Percentiles rank a stretch among this genome's conserved stretches.
phyloP scores from a whole-genome alignment of 2,329 filamentous ascomycete species.

The Aspergillus sp. region DNA sequence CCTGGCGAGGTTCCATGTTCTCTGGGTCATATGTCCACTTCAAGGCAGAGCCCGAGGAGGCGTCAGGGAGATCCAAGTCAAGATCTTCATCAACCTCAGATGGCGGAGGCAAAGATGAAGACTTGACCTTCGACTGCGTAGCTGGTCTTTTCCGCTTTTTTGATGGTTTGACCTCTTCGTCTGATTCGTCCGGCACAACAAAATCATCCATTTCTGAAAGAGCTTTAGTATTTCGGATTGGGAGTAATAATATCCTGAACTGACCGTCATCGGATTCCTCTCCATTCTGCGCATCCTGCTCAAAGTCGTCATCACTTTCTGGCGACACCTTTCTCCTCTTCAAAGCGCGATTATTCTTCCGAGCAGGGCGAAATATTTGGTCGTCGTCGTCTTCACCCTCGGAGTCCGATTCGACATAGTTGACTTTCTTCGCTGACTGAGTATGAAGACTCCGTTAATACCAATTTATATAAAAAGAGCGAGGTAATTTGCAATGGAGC shows the following conservation, averaged over 20 bases:
- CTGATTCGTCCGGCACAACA: constrained; percentile 81
- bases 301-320: constrained; percentile 69
- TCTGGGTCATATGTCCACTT: constrained; percentile 78
- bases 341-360: constrained; percentile 45
- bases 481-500: background rate
- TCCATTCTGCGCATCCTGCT: constrained; percentile 55
- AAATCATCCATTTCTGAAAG: constrained; percentile 78
- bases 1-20: constrained; percentile 52
- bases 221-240: constrained; percentile 1
- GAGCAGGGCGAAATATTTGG: constrained; percentile 63
- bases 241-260: background rate
- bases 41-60: constrained; percentile 67
- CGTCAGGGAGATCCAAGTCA: constrained; percentile 55
- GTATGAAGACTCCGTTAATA: background rate
- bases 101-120: constrained; percentile 45
- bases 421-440: constrained; percentile 59
- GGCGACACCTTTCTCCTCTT: constrained; percentile 65
- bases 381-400: constrained; percentile 70
- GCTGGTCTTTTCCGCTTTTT: constrained; percentile 71
- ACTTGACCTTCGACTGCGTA: constrained; percentile 43
- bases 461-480: too few relatives aligned
- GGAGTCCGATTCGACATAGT: constrained; percentile 85
- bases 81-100: constrained; percentile 54
- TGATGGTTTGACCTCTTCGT: constrained; percentile 61
- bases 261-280: constrained; percentile 52